A percentile compares a stretch with the other conserved stretches of the same genome.
These are phyloP conservation scores for Mucor racemosus DNA, from an alignment of 371 early-diverging fungal species.

Conservation along the genomic window DNA sequence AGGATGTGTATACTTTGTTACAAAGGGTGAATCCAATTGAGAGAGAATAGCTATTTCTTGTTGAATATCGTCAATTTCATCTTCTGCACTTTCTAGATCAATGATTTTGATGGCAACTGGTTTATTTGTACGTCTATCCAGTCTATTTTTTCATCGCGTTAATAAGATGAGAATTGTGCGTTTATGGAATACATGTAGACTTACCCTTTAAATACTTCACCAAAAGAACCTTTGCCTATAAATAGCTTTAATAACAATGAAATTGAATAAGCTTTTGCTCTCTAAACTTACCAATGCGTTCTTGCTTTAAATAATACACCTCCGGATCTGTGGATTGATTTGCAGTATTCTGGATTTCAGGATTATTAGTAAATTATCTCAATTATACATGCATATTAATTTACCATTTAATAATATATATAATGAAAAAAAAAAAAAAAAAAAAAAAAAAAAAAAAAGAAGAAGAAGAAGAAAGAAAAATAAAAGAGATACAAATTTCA, in stretches of 20 bases:
- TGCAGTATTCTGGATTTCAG: constrained; percentile 27
- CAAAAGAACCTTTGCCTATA: constrained; percentile 90
- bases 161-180: constrained; percentile 1
- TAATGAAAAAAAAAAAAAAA: constrained; percentile 15
- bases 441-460: constrained; percentile 18
- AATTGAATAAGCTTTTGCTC: too few species aligned
- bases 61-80: constrained; percentile 98
- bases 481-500: too few species aligned
- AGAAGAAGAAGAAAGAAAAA: too few species aligned
- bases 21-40: constrained; percentile 90
- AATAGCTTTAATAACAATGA: neutral
- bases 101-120: constrained; percentile 94
- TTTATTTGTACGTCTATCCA: constrained; percentile 74
- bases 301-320: constrained; percentile 66
- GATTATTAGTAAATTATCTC: neutral
- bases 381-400: neutral
- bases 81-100: constrained; percentile 93
- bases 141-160: constrained; percentile 47
- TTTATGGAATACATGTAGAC: constrained; percentile 3
- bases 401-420: neutral
- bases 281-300: too few species aligned
- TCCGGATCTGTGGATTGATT: constrained; percentile 63
- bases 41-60: constrained; percentile 95
- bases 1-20: constrained; percentile 74
- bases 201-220: constrained; percentile 92